Percentiles rank a stretch among this genome's conserved stretches.
Conservation (phyloP, 345 rosid genomes). For the Eucalyptus pauciflora region DNA sequence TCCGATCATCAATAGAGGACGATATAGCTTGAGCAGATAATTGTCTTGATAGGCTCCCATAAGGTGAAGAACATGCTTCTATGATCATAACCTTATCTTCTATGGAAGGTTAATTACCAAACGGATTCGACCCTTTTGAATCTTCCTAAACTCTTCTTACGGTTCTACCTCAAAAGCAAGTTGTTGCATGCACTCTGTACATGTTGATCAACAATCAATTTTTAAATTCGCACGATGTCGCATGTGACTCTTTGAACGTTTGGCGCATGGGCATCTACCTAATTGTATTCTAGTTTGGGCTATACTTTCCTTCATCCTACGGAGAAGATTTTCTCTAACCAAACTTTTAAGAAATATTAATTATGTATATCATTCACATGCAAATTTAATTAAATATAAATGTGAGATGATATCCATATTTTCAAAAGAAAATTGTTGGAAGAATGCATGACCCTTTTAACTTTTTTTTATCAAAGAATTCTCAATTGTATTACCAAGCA, state of each 20-base stretch:
- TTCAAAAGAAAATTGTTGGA: not conserved
- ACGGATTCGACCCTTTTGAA: not conserved
- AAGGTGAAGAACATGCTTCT: not conserved
- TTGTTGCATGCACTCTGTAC: not conserved
- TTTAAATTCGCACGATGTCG: not conserved
- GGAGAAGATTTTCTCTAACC: not conserved
- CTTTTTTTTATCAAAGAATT: rapidly evolving
- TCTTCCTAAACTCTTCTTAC: not conserved
- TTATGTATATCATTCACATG: not conserved
- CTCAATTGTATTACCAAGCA: not conserved
- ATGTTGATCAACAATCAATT: not conserved
- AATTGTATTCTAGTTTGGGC: not conserved
- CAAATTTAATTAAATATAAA: not conserved
- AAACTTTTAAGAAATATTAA: not conserved
- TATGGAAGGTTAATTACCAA: not conserved
- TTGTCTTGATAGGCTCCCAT: not conserved
- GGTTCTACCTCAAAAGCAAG: not conserved
- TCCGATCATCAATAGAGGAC: rapidly evolving
- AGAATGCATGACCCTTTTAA: not conserved
- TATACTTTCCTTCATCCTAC: not conserved
- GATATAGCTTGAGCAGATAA: not conserved
- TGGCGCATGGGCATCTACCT: not conserved
- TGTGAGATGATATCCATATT: not conserved
- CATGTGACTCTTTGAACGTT: not conserved
- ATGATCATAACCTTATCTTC: not conserved